These are phyloP conservation scores for Annona cherimola DNA, from an alignment of 164 flowering plant genomes.

Conservation along the genomic window DNA sequence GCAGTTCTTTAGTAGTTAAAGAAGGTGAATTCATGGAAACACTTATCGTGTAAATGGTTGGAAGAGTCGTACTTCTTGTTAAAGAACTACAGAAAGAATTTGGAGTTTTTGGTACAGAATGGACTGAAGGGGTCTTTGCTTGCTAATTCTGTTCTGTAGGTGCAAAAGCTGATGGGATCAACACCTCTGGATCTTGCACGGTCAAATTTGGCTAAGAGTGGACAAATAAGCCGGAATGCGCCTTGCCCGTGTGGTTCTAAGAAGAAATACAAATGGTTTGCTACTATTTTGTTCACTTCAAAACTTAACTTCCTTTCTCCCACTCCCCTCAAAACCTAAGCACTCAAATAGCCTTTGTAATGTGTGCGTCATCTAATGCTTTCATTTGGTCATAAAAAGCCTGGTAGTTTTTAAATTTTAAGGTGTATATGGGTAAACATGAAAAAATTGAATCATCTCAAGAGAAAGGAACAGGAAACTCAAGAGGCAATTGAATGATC, in stretches of 20 bases:
- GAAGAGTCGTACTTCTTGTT: neutral
- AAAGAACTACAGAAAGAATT: neutral
- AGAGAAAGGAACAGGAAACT: too few species aligned
- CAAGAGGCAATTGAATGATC: neutral
- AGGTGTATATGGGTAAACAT: too few species aligned
- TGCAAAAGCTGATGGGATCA: conserved; percentile 87
- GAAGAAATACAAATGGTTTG: conserved; percentile 83
- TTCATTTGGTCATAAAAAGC: neutral
- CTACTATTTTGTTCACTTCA: conserved; percentile 8
- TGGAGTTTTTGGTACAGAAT: too few species aligned
- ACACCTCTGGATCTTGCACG: conserved; percentile 83
- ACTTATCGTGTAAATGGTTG: neutral
- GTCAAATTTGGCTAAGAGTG: conserved; percentile 88
- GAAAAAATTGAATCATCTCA: too few species aligned
- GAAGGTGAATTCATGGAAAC: too few species aligned
- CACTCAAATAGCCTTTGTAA: neutral
- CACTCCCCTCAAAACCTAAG: neutral
- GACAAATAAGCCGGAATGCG: conserved; percentile 85
- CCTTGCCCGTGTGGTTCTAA: conserved; percentile 92
- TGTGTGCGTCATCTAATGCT: neutral
- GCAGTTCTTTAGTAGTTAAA: too few species aligned
- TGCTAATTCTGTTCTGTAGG: conserved; percentile 30
- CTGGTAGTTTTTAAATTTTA: neutral
- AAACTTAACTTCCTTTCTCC: neutral
- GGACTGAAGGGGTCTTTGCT: neutral